Base-by-base conservation (phyloP, 2,329 filamentous ascomycete species). In the Raffaelea ambrosiae region DNA sequence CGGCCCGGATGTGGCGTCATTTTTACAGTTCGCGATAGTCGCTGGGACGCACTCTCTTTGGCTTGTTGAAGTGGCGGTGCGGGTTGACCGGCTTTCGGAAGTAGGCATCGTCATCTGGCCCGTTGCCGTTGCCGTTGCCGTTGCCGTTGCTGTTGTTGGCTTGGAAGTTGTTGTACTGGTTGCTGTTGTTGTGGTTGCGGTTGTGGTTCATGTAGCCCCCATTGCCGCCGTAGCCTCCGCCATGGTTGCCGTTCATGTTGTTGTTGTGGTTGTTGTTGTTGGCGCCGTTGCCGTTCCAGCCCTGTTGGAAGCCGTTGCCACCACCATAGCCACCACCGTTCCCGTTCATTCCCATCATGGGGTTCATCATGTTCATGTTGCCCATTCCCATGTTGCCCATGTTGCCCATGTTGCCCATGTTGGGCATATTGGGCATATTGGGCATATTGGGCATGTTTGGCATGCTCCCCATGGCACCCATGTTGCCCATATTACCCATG, bases 11-110 rank as follows among this genome's bases (percentile, higher is more conserved):
- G n/a, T n/a, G n/a, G n/a, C n/a, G n/a, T n/a, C n/a, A n/a, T n/a
- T 13, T 29, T 70, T 61, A 90, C 43, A 95, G 73, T 69, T 95
- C 88, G 54, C 87, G 79, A 64, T 93, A 97, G 67, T 98, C 93
- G 62, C 88, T 93, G 11, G 90, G 90, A 48, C 93, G 78, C 47
- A 87, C 81, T 57, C 88, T 76, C 54, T 84, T 80, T 58, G 88
- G 83, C 58, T 86, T 79, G 60, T 89, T 88, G 64, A 90, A 84
- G 61, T 93, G 87, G 44, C 93, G 81, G 61, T 95, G 87, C 3
- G 90, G 91, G 62, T 98, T 98, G 53, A 97, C 87, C 0, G 93
- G 93, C 64, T 95, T 91, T 49, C 93, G 80, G 64, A 97, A 94
- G 67, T 98, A 98, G 7, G 93, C 87, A 51, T 89, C 88, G 49